phyloP scores from a whole-genome alignment of 257 asterid genomes.

The Cruciata laevipes region DNA sequence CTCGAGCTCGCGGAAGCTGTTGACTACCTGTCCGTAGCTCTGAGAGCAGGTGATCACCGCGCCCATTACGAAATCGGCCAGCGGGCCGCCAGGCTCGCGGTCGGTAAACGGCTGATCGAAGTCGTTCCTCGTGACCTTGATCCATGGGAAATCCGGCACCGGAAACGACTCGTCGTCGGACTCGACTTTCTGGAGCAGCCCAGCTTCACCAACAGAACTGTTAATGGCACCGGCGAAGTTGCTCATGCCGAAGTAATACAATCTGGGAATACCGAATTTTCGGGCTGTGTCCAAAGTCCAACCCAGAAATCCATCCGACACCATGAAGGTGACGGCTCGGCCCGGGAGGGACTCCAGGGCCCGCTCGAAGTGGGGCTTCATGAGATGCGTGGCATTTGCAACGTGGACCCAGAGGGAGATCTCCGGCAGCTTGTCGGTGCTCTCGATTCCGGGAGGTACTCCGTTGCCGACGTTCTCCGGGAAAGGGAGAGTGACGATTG shows the following conservation, averaged over 20 bases:
- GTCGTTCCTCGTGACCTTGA: slow-evolving; percentile 43
- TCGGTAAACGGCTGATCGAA: slow-evolving; percentile 26
- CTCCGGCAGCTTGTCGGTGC: slow-evolving; percentile 62
- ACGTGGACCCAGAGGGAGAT: slow-evolving; percentile 43
- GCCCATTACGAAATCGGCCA: slow-evolving; percentile 26
- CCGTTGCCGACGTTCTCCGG: slow-evolving; percentile 38
- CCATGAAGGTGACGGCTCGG: slow-evolving; percentile 27
- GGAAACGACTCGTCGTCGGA: slow-evolving; percentile 34
- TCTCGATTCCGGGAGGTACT: slow-evolving; percentile 43
- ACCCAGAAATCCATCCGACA: slow-evolving; percentile 58
- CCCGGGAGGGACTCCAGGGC: slow-evolving; percentile 20
- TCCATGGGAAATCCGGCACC: slow-evolving; percentile 38
- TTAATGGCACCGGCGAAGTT: slow-evolving; percentile 15
- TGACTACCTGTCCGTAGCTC: slow-evolving; percentile 49
- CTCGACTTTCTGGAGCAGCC: slow-evolving; percentile 19
- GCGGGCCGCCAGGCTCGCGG: slow-evolving; percentile 28
- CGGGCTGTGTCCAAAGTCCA: slow-evolving; percentile 59
- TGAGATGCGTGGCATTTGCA: slow-evolving; percentile 27
- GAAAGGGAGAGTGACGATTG: slow-evolving; percentile 46
- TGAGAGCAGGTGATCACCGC: neutral
- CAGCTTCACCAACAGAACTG: neutral
- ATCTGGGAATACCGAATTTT: slow-evolving; percentile 39
- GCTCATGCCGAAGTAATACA: slow-evolving; percentile 42
- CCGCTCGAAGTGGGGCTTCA: slow-evolving; percentile 52
- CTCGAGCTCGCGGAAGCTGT: slow-evolving; percentile 58